Conservation (phyloP, 2,329 filamentous ascomycete genomes). For the Didymellaceae sp. region DNA sequence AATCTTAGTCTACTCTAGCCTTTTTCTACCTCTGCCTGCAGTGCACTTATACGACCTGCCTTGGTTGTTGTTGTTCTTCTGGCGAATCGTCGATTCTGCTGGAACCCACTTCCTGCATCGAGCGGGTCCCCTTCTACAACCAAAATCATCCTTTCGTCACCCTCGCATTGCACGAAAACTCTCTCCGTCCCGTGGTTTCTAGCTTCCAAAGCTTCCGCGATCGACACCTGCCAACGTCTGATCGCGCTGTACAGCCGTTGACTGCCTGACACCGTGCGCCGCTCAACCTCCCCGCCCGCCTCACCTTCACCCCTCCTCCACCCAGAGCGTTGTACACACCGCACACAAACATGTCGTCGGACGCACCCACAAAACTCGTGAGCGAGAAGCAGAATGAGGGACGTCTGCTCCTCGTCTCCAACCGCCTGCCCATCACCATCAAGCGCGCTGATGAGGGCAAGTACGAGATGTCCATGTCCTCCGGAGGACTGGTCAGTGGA, state of each 20-base stretch:
- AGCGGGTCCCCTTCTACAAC: slow-evolving; percentile 27
- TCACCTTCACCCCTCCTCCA: slow-evolving; percentile 7
- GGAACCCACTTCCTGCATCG: slow-evolving; percentile 34
- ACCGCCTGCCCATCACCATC: slow-evolving; percentile 94
- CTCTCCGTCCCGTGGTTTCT: slow-evolving; percentile 1
- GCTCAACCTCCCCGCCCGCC: slow-evolving; percentile 10
- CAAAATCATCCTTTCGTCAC: slow-evolving; percentile 46
- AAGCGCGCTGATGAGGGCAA: slow-evolving; percentile 90
- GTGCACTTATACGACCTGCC: slow-evolving; percentile 17
- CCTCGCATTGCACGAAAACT: slow-evolving; percentile 15
- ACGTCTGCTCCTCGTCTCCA: slow-evolving; percentile 84
- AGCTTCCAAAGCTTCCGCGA: slow-evolving; percentile 2
- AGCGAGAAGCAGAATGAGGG: slow-evolving; percentile 43
- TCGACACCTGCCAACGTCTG: slow-evolving; percentile 2
- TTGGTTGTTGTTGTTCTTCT: slow-evolving; percentile 9
- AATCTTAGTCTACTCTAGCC: slow-evolving; percentile 18
- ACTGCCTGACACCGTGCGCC: slow-evolving; percentile 1
- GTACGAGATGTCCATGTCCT: slow-evolving; percentile 96
- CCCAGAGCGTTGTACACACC: slow-evolving; percentile 2
- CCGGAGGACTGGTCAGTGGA: slow-evolving; percentile 91
- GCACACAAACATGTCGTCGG: slow-evolving; percentile 26
- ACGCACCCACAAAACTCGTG: slow-evolving; percentile 42
- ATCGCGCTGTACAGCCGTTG: neutral
- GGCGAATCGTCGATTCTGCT: slow-evolving; percentile 34
- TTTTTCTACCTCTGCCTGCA: slow-evolving; percentile 18